Conservation (phyloP, 192 early-diverging fungal genomes). For the Chytriomyces confervae region DNA sequence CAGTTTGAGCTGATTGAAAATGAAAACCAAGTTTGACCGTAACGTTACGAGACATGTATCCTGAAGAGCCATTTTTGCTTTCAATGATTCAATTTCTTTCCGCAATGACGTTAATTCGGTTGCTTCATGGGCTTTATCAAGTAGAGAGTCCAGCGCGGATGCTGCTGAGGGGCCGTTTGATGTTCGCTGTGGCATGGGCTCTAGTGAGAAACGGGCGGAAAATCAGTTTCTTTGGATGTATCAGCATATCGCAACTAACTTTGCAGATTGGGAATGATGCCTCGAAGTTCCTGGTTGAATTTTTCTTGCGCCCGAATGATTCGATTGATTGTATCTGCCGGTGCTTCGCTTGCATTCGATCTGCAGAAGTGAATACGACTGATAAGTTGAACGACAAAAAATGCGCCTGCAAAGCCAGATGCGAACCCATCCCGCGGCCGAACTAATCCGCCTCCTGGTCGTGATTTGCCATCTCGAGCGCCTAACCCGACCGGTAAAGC, state of each 20-base stretch:
- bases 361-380: neutral
- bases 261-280: constrained; percentile 1
- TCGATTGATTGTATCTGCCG: neutral
- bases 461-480: neutral
- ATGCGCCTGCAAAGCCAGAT: neutral
- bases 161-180: neutral
- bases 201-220: neutral
- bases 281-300: neutral
- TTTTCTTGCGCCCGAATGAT: constrained; percentile 20
- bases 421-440: constrained; percentile 1
- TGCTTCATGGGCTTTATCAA: constrained; percentile 24
- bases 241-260: neutral
- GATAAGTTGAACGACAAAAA: neutral
- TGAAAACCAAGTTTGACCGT: constrained; percentile 12
- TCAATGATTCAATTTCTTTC: neutral
- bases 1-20: constrained; percentile 26
- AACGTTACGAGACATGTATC: constrained; percentile 4
- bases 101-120: constrained; percentile 4
- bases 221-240: neutral
- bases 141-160: constrained; percentile 10
- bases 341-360: neutral
- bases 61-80: constrained; percentile 11
- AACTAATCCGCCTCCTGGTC: neutral
- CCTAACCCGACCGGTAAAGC: neutral
- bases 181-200: neutral